Evolutionary conservation across 2,329 filamentous ascomycete genomes (phyloP), one percentile per base, ranked within the genome.

Genomic region (Epichloe sibirici): DNA sequence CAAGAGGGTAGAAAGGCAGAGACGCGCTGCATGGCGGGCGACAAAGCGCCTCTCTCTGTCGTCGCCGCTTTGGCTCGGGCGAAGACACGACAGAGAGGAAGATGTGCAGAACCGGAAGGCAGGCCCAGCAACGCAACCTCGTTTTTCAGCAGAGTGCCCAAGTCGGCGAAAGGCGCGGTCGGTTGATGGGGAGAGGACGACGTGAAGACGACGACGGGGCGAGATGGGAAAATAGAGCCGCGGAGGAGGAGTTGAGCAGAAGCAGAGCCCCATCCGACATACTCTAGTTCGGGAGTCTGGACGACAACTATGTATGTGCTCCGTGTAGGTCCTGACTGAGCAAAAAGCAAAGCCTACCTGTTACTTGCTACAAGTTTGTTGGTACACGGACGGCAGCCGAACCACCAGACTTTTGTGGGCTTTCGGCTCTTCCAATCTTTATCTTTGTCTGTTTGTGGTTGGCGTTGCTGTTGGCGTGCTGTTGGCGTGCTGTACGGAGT

Each of bases 1-100:
- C 70, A 72, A n/a, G 70, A 70, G 56, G 70, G 70, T 54, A 72
- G 65, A 55, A 72, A 69, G 53, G 66, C 61, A 55, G 70, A 72
- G 56, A 72, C 69, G 60, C 70, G 68, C 67, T 72, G 70, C 70
- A 72, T 72, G 57, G 57, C 61, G 62, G 62, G 61, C 61, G 60
- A 57, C 61, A 55, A 60, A 58, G 54, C 55, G 63, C 63, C 64
- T 65, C 65, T 66, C 63, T 66, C 63, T 60, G 61, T 59, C 58
- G 66, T 64, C 60, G 61, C 59, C 64, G 60, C 60, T 59, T 62
- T 61, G 59, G 61, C 63, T 59, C 60, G 61, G 59, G 62, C 60
- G 61, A 62, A 56, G 61, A 60, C 58, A 61, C 61, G 63, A 63
- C 59, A 61, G 65, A 63, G 63, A 63, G 61, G 58, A 61, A 53